Evolutionary conservation across 805 yeast genomes (phyloP).

Genomic region (Ogataea allantospora): DNA sequence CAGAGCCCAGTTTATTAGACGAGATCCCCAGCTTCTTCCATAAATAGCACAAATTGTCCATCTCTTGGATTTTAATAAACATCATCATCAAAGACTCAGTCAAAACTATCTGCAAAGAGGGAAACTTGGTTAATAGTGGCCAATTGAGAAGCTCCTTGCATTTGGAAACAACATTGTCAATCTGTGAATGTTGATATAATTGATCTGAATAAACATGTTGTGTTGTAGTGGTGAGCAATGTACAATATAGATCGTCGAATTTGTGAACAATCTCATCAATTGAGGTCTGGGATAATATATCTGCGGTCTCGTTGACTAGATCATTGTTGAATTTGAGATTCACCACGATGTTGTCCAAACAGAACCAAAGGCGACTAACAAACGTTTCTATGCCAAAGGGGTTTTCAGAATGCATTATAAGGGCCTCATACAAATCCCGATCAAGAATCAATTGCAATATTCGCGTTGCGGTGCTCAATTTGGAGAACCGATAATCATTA

Average conservation of each 20-base stretch:
- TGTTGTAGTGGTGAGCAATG: constrained; percentile 24
- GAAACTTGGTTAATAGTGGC: constrained; percentile 27
- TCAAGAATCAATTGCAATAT: constrained; percentile 29
- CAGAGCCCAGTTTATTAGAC: constrained; percentile 9
- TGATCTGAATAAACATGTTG: constrained; percentile 21
- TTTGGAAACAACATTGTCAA: constrained; percentile 20
- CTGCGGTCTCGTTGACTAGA: constrained; percentile 4
- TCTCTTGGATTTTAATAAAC: constrained; percentile 15
- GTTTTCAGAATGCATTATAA: constrained; percentile 23
- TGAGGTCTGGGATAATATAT: constrained; percentile 21
- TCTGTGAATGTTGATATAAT: constrained; percentile 14
- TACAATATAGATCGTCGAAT: constrained; percentile 30
- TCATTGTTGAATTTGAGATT: constrained; percentile 25
- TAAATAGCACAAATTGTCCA: constrained; percentile 20
- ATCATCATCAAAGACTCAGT: constrained; percentile 29
- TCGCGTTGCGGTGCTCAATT: constrained; percentile 28
- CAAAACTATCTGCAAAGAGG: constrained; percentile 26
- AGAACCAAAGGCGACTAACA: constrained; percentile 33
- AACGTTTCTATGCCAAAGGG: constrained; percentile 25
- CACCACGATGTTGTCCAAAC: constrained; percentile 30
- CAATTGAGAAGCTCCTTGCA: constrained; percentile 31
- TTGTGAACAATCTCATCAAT: constrained; percentile 15
- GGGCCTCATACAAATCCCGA: constrained; percentile 18
- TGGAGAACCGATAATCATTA: constrained; percentile 24
- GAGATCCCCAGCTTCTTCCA: constrained; percentile 24